Percentiles rank a stretch among this genome's conserved stretches.
These are phyloP conservation scores for Mortierella hygrophila DNA, from an alignment of 192 early-diverging fungal species.

Conservation along the genomic window DNA sequence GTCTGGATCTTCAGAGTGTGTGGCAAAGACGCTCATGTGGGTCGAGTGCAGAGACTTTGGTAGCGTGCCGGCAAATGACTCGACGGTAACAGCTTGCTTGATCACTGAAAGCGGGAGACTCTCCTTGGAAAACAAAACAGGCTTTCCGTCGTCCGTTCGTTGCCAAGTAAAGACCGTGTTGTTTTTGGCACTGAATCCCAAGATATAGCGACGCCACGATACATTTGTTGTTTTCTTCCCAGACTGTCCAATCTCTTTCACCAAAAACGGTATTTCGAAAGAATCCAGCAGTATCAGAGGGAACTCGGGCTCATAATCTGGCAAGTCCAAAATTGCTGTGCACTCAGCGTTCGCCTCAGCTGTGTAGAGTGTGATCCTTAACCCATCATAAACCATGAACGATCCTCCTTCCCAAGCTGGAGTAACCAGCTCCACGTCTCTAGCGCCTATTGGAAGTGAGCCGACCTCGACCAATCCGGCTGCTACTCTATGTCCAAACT, in stretches of 20 bases:
- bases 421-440: constrained; percentile 42
- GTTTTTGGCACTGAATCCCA: constrained; percentile 47
- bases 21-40: constrained; percentile 54
- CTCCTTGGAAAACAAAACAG: constrained; percentile 49
- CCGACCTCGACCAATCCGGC: constrained; percentile 51
- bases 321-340: constrained; percentile 30
- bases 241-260: constrained; percentile 27
- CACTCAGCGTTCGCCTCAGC: constrained; percentile 33
- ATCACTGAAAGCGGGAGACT: constrained; percentile 28
- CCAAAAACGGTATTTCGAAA: constrained; percentile 47
- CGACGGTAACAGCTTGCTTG: constrained; percentile 34
- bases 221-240: constrained; percentile 48
- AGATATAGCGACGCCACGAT: constrained; percentile 43
- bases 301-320: constrained; percentile 44
- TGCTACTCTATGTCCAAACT: constrained; percentile 56
- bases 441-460: constrained; percentile 37
- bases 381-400: constrained; percentile 51
- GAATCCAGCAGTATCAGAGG: constrained; percentile 42
- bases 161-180: constrained; percentile 50
- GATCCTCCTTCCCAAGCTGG: constrained; percentile 56
- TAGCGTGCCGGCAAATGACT: constrained; percentile 49
- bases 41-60: constrained; percentile 54
- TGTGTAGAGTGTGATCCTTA: constrained; percentile 34
- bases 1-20: constrained; percentile 50
- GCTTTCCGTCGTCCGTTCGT: constrained; percentile 32